phyloP scores from a whole-genome alignment of 2,329 filamentous ascomycete genomes.

The Ophiostoma pallidulum region DNA sequence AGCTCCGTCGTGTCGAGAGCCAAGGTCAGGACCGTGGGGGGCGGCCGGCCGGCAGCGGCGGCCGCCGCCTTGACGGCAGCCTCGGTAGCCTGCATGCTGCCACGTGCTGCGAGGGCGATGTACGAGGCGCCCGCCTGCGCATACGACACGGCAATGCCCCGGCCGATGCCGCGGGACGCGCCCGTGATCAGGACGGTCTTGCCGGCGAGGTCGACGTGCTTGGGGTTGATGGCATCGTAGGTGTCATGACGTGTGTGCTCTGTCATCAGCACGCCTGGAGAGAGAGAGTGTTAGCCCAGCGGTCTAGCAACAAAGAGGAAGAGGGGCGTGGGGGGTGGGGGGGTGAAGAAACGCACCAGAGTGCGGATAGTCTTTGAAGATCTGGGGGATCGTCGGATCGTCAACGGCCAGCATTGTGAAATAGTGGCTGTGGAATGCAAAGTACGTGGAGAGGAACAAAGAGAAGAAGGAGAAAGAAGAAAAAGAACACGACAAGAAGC shows the following conservation, averaged over 20 bases:
- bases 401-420: neutral
- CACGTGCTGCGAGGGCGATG: slow-evolving; percentile 7
- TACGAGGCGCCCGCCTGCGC: slow-evolving; percentile 8
- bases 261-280: neutral
- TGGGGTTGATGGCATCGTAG: slow-evolving; percentile 11
- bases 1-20: slow-evolving; percentile 5
- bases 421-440: neutral
- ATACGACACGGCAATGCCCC: slow-evolving; percentile 9
- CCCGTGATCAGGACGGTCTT: slow-evolving; percentile 14
- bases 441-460: too few relatives aligned
- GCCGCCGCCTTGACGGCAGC: neutral
- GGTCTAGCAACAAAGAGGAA: neutral
- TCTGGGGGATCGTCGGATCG: neutral
- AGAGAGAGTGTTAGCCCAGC: neutral
- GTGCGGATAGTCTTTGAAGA: neutral
- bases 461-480: too few relatives aligned
- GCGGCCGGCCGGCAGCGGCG: neutral
- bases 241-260: slow-evolving; percentile 16
- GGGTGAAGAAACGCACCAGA: neutral
- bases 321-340: too few relatives aligned
- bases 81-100: neutral
- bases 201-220: slow-evolving; percentile 10
- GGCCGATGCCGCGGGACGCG: slow-evolving; percentile 12
- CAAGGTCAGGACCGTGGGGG: neutral
- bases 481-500: too few relatives aligned